Percentiles rank a stretch among this genome's conserved stretches.
Conservation (phyloP, 257 asterid species). For the Pogostemon cablin region DNA sequence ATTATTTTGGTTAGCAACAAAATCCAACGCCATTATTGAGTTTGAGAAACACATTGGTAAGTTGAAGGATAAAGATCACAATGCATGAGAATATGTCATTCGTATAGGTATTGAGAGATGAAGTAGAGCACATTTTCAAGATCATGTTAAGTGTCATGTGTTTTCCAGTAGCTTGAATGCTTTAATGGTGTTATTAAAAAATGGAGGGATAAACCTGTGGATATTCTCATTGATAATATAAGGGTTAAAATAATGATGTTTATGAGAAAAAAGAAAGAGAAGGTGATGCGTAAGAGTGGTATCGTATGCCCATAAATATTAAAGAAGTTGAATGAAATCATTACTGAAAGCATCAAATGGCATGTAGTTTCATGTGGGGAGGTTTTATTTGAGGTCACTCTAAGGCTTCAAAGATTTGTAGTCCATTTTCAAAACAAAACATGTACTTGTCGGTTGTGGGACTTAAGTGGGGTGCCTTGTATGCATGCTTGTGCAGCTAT, state of each 20-base stretch:
- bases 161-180: not conserved
- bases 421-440: not conserved
- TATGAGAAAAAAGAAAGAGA: no score
- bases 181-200: not conserved
- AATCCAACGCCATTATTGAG: not conserved
- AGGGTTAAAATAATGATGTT: no score
- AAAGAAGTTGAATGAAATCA: no score
- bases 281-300: no score
- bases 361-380: not conserved
- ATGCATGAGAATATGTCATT: not conserved
- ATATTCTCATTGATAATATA: no score
- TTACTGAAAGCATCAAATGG: not conserved
- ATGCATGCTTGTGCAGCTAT: not conserved
- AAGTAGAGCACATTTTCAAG: no score
- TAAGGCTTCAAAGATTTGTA: not conserved
- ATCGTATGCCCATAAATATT: no score
- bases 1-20: not conserved
- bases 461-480: not conserved
- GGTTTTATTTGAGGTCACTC: not conserved
- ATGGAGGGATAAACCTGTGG: no score
- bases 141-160: not conserved
- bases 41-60: not conserved
- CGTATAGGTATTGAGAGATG: not conserved
- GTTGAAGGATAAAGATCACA: not conserved
- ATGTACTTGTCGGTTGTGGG: slow-evolving; percentile 1